Evolutionary conservation across 768 basidiomycete genomes (phyloP).

Genomic region (Collybia mongolica): DNA sequence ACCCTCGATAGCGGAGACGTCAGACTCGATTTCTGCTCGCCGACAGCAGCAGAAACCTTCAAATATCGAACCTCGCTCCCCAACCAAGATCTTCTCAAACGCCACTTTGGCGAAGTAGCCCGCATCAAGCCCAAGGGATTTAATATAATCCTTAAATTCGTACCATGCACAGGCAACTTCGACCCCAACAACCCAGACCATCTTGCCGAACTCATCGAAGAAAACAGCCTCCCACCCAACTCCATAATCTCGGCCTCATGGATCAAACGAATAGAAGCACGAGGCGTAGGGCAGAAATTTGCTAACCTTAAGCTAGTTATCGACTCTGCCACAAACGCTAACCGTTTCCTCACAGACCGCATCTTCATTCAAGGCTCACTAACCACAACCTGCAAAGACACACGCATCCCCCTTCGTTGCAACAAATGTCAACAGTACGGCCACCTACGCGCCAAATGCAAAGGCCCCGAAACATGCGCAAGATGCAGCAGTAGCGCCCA

Average conservation of each 20-base stretch:
- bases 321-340: background rate
- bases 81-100: background rate
- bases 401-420: conserved; percentile 2
- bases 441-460: conserved; percentile 3
- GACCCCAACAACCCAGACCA: background rate
- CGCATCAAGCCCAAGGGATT: background rate
- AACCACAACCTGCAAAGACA: background rate
- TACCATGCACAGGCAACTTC: background rate
- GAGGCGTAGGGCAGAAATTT: background rate
- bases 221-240: background rate
- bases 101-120: background rate
- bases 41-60: background rate
- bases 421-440: conserved; percentile 10
- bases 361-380: background rate
- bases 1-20: background rate
- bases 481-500: background rate
- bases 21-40: background rate
- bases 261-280: background rate
- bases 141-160: background rate
- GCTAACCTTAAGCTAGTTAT: background rate
- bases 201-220: background rate
- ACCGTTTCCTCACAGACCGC: background rate
- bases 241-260: background rate
- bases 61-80: background rate
- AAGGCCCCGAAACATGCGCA: background rate